Evolutionary conservation across 2,329 filamentous ascomycete genomes (phyloP), one percentile per base, ranked within the genome.

Genomic region (Incumbomyces delicatus): DNA sequence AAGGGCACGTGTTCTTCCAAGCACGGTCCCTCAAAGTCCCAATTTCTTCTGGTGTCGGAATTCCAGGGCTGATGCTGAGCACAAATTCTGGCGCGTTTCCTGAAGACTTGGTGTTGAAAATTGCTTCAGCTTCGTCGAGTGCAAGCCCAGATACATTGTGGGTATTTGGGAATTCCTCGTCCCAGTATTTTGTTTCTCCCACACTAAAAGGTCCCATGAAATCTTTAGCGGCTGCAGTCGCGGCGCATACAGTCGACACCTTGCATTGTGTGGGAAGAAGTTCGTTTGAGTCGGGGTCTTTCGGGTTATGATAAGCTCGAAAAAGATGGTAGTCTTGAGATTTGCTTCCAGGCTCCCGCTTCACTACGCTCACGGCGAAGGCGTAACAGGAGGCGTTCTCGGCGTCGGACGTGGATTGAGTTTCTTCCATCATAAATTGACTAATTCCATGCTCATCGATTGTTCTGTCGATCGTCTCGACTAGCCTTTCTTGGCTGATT

Each of bases 11-110:
- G 27, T 40, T 40, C 32, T 29, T 43, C 11, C 27, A 13, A 14
- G 40, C 22, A 31, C 30, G 6, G 12, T 18, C 22, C 5, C 22
- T 5, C 22, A 43, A 14, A 4, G 22, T 43, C 13, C 32, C 10
- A 22, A 43, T 43, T 6, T 43, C 10, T 14, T 43, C 17, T 5
- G 30, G 5, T n/a, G 40, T 32, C 6, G 40, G 40, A 31, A 43
- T 43, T 7, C 40, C 40, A 43, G 40, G 40, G 14, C 40, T 34
- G 22, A 43, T 32, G 22, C 31, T 43, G 22, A 43, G 27, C n/a
- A 43, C 31, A 34, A 43, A 32, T 6, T 31, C 12, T 6, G 31
- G 40, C 12, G 10, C 13, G 6, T 17, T 12, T n/a, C n/a, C n/a
- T n/a, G n/a, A n/a, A n/a, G n/a, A n/a, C 5, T 43, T 13, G 4